These are phyloP conservation scores for Gracilaria gracilis DNA, from an alignment of 23 red algal species.

Conservation along the genomic window DNA sequence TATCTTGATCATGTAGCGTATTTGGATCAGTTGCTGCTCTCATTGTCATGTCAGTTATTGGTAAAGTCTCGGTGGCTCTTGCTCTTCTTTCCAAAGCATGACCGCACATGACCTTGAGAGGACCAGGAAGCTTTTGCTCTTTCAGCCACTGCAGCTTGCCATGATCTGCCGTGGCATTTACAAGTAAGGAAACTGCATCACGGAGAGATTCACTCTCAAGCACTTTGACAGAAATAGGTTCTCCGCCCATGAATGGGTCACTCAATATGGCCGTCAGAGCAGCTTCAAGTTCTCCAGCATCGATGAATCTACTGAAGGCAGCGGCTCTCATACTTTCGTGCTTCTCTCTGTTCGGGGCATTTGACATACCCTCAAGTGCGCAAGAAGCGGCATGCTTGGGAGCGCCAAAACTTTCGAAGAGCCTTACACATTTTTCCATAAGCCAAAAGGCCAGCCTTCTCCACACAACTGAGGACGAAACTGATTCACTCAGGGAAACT, in stretches of 20 bases:
- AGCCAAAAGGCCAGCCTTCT: slow-evolving; percentile 53
- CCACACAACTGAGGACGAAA: slow-evolving; percentile 23
- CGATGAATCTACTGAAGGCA: slow-evolving; percentile 68
- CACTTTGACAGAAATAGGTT: not conserved
- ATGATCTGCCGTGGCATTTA: slow-evolving; percentile 56
- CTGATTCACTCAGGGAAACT: not conserved
- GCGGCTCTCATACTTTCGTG: slow-evolving; percentile 74
- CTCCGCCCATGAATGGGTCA: slow-evolving; percentile 33
- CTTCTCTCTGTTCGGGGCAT: slow-evolving; percentile 43
- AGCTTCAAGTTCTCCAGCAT: slow-evolving; percentile 52
- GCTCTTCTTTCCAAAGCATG: slow-evolving; percentile 65
- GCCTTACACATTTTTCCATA: slow-evolving; percentile 47
- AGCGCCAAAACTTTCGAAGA: slow-evolving; percentile 55
- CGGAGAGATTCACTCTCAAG: slow-evolving; percentile 57
- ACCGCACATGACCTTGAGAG: slow-evolving; percentile 46
- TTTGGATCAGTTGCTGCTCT: slow-evolving; percentile 8
- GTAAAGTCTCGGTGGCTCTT: slow-evolving; percentile 46
- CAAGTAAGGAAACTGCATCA: slow-evolving; percentile 43
- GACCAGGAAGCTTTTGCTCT: slow-evolving; percentile 46
- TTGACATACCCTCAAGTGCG: slow-evolving; percentile 58
- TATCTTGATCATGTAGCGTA: not conserved
- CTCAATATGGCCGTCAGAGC: slow-evolving; percentile 57
- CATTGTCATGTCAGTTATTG: slow-evolving; percentile 19
- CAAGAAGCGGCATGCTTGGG: slow-evolving; percentile 43
- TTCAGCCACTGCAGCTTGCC: slow-evolving; percentile 54